Percentiles rank a stretch among this genome's conserved stretches.
Evolutionary conservation across 116 monocot species (phyloP).

Genomic region (Iris pallida): DNA sequence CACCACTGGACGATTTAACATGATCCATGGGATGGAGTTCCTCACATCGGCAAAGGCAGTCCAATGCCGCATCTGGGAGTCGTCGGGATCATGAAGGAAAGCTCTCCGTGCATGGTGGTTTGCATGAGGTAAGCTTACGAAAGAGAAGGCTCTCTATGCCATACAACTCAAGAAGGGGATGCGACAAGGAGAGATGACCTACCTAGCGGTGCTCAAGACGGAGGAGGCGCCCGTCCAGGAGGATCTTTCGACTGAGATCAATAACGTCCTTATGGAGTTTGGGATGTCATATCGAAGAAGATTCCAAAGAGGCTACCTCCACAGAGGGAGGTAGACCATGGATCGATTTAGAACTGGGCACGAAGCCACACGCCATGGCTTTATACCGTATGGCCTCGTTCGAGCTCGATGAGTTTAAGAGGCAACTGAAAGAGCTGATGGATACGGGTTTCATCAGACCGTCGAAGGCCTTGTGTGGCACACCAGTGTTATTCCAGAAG

Average conservation of each 20-base stretch:
- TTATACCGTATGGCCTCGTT: neutral
- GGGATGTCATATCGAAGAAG: neutral
- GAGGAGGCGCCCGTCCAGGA: too few species aligned
- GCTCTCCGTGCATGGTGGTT: too few species aligned
- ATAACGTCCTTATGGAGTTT: neutral
- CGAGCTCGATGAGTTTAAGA: neutral
- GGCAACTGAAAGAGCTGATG: neutral
- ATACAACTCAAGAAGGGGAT: too few species aligned
- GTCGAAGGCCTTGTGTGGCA: neutral
- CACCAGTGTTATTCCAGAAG: neutral
- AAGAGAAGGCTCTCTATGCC: too few species aligned
- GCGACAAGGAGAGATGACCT: too few species aligned
- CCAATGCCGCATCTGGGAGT: too few species aligned
- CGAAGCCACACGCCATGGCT: neutral
- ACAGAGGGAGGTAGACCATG: neutral
- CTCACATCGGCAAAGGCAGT: too few species aligned
- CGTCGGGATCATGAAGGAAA: too few species aligned
- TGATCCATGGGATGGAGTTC: too few species aligned
- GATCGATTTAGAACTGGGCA: neutral
- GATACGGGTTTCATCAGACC: neutral
- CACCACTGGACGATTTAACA: too few species aligned
- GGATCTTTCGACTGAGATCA: neutral
- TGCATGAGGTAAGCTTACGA: too few species aligned
- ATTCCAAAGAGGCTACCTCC: neutral
- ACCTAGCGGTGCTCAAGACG: too few species aligned